Base-by-base conservation (phyloP, 768 basidiomycete genomes). In the Xanthoconium purpureum region DNA sequence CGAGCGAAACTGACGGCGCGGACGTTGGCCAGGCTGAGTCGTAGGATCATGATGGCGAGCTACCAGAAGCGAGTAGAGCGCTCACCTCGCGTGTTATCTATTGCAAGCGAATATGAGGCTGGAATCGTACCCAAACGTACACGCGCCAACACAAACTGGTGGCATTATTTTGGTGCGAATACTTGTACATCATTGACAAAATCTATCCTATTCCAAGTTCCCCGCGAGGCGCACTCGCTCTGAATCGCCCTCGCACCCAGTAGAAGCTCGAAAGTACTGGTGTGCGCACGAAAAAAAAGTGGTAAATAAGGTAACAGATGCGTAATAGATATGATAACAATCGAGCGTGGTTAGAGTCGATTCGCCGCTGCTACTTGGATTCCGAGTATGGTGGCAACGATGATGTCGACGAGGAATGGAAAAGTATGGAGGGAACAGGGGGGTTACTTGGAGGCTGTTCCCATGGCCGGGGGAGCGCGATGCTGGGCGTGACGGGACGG, bases 401-500 rank as follows among this genome's bases (percentile, higher is more conserved):
- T 37, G 71, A 66, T 14, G 75, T 76, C 4, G 75, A 75, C 32
- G 70, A 69, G 1, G 71, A 71, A 32, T 77, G 72, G 9, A 70
- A 72, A 17, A 71, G 63, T 3, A n/a, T 20, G 20, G 63, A n/a
- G 3, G 51, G 52, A 20, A 42, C 32, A 15, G 50, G 55, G 5
- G 36, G 44, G 14, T 63, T 60, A 18, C 50, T 54, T 24, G 56
- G 57, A 7, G 58, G 61, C 51, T 63, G 53, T 30, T 63, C 64
- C 73, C 72, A 75, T 39, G 51, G 45, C 5, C 54, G 45, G n/a
- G 61, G 55, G 28, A 56, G 60, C 1, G 50, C 18, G 11, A 67
- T 58, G 12, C 80, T 84, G 10, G 87, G 87, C 3, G 86, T 87
- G 12, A 79, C 75, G 9, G 87, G 85, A 9, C 80, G 75, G 30